These are phyloP conservation scores for Fusarium xylarioides DNA, from an alignment of 2,329 filamentous ascomycete genomes.

Conservation along the genomic window DNA sequence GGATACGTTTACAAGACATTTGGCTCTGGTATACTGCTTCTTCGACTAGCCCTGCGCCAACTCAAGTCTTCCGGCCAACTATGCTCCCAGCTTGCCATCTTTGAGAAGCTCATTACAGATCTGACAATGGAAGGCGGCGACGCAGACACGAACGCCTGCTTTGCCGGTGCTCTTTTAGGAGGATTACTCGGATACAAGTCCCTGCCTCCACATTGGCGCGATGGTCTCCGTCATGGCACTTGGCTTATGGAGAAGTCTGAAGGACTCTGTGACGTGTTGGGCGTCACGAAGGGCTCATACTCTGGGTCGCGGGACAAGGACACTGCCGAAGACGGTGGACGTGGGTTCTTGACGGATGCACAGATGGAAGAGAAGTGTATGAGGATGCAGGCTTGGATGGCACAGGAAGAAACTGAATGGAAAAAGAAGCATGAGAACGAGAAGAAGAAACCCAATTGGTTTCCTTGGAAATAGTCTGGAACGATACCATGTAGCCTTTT, in stretches of 20 bases:
- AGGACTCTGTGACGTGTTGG: slow-evolving; percentile 51
- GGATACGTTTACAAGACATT: slow-evolving; percentile 65
- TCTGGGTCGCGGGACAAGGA: slow-evolving; percentile 50
- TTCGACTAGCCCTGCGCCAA: slow-evolving; percentile 55
- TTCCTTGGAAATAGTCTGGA: slow-evolving; percentile 26
- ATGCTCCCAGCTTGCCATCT: slow-evolving; percentile 42
- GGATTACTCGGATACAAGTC: slow-evolving; percentile 56
- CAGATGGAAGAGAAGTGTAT: slow-evolving; percentile 50
- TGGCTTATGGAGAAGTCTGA: slow-evolving; percentile 58
- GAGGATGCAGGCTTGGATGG: slow-evolving; percentile 47
- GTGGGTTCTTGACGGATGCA: slow-evolving; percentile 48
- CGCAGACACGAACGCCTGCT: slow-evolving; percentile 64
- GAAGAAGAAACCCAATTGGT: slow-evolving; percentile 37
- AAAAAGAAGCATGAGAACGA: slow-evolving; percentile 37
- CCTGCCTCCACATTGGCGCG: slow-evolving; percentile 59
- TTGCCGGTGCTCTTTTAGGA: slow-evolving; percentile 60
- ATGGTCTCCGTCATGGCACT: slow-evolving; percentile 54
- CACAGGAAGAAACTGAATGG: slow-evolving; percentile 40
- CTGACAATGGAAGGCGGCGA: slow-evolving; percentile 63
- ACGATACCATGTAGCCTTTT: background rate
- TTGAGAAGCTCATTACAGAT: slow-evolving; percentile 58
- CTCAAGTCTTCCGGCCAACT: slow-evolving; percentile 29
- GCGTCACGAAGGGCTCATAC: slow-evolving; percentile 49
- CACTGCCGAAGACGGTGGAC: slow-evolving; percentile 54
- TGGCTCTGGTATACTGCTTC: slow-evolving; percentile 55